Base-by-base conservation (phyloP, 139 green algal genomes). In the Coelastrella sp. region DNA sequence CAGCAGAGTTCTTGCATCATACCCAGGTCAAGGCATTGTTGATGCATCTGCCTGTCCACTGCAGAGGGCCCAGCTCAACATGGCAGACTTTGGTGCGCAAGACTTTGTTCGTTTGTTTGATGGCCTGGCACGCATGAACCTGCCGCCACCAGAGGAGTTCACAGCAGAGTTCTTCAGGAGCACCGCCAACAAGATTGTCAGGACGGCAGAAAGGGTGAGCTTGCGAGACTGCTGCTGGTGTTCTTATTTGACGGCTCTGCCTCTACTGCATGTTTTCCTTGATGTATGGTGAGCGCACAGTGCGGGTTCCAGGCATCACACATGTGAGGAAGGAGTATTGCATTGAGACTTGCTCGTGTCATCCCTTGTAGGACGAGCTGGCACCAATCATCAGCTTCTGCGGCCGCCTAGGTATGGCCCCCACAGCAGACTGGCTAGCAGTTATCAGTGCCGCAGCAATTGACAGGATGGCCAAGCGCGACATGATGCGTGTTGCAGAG, bases 81-180 rank as follows among this genome's bases (percentile, higher is more conserved):
- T 87, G 27, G 17, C 15, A 10, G 63, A 87, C 14, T 87, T 79
- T 68, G 25, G 27, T 27, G 82, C 82, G 8, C 57, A 58, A 20
- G 82, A 87, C 63, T 87, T 56, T 79, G 82, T 87, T 20, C 82
- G 82, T 65, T 60, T 89, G 17, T 58, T 89, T 22, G 56, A 72
- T 56, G 84, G 70, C 4, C 49, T 89, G 10, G 22, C 58, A 24
- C 84, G 84, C 8, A 35, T 89, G 70, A 17, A 25, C 7, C 17
- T 82, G 68, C 20, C 56, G 20, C 84, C 84, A 19, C 35, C 35
- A 19, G 49, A 83, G 6, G 84, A 82, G 70, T 89, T 70, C 70
- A 82, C 84, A 7, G 8, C 12, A 4, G 57, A 89, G 70, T 89
- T 89, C 72, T 89, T 89, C 70, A 61, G 70, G 20, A 27, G 7